phyloP scores from a whole-genome alignment of 2,329 filamentous ascomycete genomes.

The Colletotrichum caudatum region DNA sequence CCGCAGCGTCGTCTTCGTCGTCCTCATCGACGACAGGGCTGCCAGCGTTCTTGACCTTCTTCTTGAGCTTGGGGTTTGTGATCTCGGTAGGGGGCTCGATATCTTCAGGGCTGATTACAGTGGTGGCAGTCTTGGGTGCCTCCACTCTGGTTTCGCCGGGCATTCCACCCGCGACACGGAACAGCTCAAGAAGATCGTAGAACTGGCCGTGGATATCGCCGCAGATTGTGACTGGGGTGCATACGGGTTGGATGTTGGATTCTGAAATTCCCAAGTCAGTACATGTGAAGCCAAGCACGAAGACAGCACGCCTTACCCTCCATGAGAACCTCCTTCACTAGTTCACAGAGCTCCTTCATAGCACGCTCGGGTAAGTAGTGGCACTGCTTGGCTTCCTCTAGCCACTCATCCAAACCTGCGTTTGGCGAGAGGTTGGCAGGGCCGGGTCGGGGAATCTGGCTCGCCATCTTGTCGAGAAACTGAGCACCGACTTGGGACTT shows the following conservation, averaged over 20 bases:
- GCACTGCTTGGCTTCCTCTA: slow-evolving; percentile 95
- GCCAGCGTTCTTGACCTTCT: slow-evolving; percentile 80
- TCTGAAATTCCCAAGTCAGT: slow-evolving; percentile 64
- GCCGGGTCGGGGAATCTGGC: slow-evolving; percentile 83
- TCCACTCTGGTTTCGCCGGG: slow-evolving; percentile 83
- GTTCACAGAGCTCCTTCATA: slow-evolving; percentile 99
- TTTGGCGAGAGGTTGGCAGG: slow-evolving; percentile 86
- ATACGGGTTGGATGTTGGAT: slow-evolving; percentile 98
- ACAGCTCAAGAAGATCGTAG: slow-evolving; percentile 96
- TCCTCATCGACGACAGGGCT: slow-evolving; percentile 61
- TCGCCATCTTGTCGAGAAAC: slow-evolving; percentile 52
- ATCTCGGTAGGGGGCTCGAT: slow-evolving; percentile 92
- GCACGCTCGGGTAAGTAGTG: slow-evolving; percentile 95
- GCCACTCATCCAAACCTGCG: slow-evolving; percentile 94
- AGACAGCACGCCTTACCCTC: slow-evolving; percentile 71
- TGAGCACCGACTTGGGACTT: slow-evolving; percentile 21
- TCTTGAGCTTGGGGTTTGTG: slow-evolving; percentile 86
- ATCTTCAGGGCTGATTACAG: slow-evolving; percentile 88
- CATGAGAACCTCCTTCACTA: slow-evolving; percentile 99
- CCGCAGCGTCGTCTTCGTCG: slow-evolving; percentile 62
- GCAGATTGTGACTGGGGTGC: slow-evolving; percentile 95
- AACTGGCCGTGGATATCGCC: slow-evolving; percentile 99
- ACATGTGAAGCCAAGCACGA: slow-evolving; percentile 12
- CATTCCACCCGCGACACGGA: slow-evolving; percentile 96
- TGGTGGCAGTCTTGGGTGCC: slow-evolving; percentile 74